Evolutionary conservation across 192 early-diverging fungal species (phyloP).

Genomic region (Coemansia furcata): DNA sequence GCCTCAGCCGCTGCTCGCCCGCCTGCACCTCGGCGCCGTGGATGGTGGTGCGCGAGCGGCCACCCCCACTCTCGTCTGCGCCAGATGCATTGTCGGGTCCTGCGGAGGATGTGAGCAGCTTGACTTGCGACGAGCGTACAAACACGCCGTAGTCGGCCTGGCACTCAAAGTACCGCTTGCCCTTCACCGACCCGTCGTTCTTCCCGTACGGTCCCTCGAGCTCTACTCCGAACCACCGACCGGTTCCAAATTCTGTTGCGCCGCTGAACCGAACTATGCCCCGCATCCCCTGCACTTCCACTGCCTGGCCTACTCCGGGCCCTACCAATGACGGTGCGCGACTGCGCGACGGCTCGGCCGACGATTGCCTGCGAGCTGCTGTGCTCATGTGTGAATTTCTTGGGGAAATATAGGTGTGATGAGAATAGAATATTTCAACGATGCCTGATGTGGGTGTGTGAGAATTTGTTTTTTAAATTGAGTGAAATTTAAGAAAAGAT

Average conservation of each 20-base stretch:
- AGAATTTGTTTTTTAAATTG: neutral
- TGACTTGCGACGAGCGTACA: constrained; percentile 67
- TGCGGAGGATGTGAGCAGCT: constrained; percentile 14
- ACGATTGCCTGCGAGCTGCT: constrained; percentile 27
- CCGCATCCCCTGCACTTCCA: constrained; percentile 55
- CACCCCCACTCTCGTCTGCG: neutral
- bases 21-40: constrained; percentile 29
- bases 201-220: constrained; percentile 72
- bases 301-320: constrained; percentile 48
- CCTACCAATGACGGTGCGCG: constrained; percentile 19
- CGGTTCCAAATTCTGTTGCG: constrained; percentile 75
- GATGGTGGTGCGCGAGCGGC: constrained; percentile 13
- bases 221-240: constrained; percentile 90
- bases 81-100: neutral
- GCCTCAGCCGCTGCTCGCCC: constrained; percentile 1
- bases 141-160: constrained; percentile 70
- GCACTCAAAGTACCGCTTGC: constrained; percentile 78
- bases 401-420: neutral
- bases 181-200: constrained; percentile 75
- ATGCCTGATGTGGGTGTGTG: neutral
- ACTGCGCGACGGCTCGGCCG: constrained; percentile 13
- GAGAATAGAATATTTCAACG: neutral
- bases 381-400: constrained; percentile 13
- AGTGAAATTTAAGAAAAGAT: neutral
- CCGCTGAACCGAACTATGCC: constrained; percentile 84